phyloP scores from a whole-genome alignment of 1,139 yeast genomes.

The Sporopachydermia cereana region DNA sequence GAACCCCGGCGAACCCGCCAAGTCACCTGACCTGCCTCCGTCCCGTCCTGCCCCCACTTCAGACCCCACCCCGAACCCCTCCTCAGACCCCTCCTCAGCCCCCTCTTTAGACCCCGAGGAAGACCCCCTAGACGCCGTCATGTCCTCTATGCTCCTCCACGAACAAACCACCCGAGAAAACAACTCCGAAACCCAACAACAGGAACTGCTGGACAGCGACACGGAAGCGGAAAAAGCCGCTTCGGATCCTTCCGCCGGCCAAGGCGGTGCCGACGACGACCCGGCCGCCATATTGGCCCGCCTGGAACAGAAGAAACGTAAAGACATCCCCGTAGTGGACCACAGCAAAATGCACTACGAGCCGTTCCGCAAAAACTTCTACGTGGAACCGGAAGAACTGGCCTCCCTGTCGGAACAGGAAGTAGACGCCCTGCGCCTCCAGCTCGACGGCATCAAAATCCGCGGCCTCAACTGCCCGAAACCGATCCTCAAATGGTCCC shows the following conservation, averaged over 20 bases:
- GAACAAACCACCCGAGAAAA: constrained; percentile 20
- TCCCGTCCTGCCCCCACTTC: constrained; percentile 6
- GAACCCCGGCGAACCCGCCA: not conserved
- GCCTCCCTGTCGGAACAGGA: constrained; percentile 36
- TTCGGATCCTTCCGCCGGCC: too few relatives aligned
- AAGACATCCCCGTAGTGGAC: constrained; percentile 32
- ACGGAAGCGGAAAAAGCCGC: constrained; percentile 13
- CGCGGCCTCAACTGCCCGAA: constrained; percentile 44
- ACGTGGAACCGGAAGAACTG: constrained; percentile 51
- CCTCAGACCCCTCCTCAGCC: not conserved
- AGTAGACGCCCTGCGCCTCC: constrained; percentile 39
- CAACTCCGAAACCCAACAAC: constrained; percentile 17
- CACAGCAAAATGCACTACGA: constrained; percentile 37
- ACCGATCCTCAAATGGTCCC: constrained; percentile 73
- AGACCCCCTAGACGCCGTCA: constrained; percentile 29
- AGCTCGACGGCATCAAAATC: constrained; percentile 52
- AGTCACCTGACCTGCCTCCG: constrained; percentile 9
- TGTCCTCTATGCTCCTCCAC: constrained; percentile 18
- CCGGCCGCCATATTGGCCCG: constrained; percentile 22
- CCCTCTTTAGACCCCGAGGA: constrained; percentile 21
- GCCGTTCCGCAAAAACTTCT: constrained; percentile 52
- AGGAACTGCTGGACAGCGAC: constrained; percentile 22
- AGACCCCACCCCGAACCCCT: constrained; percentile 8
- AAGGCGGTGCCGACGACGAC: constrained; percentile 12
- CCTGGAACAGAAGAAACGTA: constrained; percentile 28